Conservation (phyloP, 1,284 basidiomycete species). For the Trichosporon asahii region DNA sequence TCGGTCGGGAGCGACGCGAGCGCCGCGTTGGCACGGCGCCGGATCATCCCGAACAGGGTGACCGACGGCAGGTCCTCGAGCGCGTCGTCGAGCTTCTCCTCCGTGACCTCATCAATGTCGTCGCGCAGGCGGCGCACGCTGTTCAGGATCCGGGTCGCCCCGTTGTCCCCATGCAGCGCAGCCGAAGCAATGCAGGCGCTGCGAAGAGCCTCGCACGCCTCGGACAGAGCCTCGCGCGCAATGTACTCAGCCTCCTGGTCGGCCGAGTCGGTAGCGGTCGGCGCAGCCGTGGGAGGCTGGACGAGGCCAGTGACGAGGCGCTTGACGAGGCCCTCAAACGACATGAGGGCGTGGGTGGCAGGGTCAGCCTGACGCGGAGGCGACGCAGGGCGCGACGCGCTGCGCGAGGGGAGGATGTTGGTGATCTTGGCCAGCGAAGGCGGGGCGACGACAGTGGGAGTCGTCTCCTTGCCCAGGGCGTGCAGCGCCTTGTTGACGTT, state of each 20-base stretch:
- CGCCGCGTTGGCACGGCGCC: slow-evolving; percentile 40
- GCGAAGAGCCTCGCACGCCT: slow-evolving; percentile 50
- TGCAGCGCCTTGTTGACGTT: slow-evolving; percentile 43
- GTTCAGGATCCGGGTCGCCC: slow-evolving; percentile 26
- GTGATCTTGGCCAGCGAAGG: slow-evolving; percentile 43
- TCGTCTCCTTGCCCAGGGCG: slow-evolving; percentile 39
- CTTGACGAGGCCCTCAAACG: slow-evolving; percentile 50
- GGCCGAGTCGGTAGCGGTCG: slow-evolving; percentile 22
- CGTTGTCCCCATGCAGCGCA: slow-evolving; percentile 37
- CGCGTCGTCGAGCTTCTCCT: slow-evolving; percentile 50
- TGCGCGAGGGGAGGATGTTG: slow-evolving; percentile 41
- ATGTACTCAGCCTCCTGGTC: slow-evolving; percentile 48
- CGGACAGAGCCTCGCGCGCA: slow-evolving; percentile 50
- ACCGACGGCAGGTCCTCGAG: slow-evolving; percentile 52
- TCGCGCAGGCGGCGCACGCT: slow-evolving; percentile 42
- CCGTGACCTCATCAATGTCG: slow-evolving; percentile 42
- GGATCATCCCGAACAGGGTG: slow-evolving; percentile 44
- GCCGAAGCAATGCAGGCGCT: slow-evolving; percentile 45
- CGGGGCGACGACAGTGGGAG: slow-evolving; percentile 27
- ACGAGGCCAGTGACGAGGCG: slow-evolving; percentile 48
- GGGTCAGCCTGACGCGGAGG: slow-evolving; percentile 43
- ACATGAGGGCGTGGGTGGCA: slow-evolving; percentile 44
- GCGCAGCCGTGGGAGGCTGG: slow-evolving; percentile 41
- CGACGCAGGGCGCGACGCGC: slow-evolving; percentile 45
- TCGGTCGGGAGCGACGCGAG: slow-evolving; percentile 23